Evolutionary conservation across 805 yeast genomes (phyloP).

Genomic region (Wickerhamomyces ciferrii): DNA sequence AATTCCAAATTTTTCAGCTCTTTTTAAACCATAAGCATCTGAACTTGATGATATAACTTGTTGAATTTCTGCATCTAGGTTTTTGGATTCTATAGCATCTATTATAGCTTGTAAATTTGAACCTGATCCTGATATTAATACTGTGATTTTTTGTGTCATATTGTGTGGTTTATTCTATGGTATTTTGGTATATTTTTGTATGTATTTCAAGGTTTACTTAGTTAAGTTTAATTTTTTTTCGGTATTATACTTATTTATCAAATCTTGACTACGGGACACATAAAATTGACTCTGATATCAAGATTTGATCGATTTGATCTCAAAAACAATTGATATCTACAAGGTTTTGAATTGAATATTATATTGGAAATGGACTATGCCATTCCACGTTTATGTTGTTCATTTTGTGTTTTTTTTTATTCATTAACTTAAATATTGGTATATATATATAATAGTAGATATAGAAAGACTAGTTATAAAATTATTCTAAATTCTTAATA

Average conservation of each 20-base stretch:
- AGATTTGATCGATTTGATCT: neutral
- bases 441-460: no score
- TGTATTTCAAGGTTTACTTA: no score
- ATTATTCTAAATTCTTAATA: constrained; percentile 42
- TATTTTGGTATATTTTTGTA: neutral
- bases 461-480: neutral
- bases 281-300: neutral
- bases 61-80: constrained; percentile 49
- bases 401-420: no score
- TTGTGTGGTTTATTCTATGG: neutral
- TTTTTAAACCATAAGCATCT: constrained; percentile 79
- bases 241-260: neutral
- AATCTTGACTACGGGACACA: neutral
- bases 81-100: constrained; percentile 49
- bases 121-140: constrained; percentile 91
- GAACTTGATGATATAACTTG: constrained; percentile 83
- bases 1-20: constrained; percentile 69
- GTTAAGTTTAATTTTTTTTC: neutral
- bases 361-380: no score
- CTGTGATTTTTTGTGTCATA: constrained; percentile 35
- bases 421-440: neutral
- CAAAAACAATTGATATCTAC: no score
- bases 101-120: constrained; percentile 94
- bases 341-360: neutral
- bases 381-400: no score